These are phyloP conservation scores for Gymnopilus dilepis DNA, from an alignment of 768 basidiomycete genomes.

Conservation along the genomic window DNA sequence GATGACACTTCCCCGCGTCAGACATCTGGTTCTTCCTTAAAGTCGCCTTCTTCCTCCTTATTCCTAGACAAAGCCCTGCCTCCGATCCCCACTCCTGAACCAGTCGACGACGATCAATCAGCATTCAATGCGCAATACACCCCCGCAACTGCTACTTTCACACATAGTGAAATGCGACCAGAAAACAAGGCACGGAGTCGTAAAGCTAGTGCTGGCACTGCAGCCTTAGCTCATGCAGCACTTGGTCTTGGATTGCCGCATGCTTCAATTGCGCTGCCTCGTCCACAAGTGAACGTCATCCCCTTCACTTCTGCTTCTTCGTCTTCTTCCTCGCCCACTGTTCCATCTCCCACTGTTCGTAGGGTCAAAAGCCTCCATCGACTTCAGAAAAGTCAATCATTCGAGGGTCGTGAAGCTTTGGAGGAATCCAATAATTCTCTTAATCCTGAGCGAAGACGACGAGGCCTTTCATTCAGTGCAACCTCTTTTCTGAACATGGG, in stretches of 20 bases:
- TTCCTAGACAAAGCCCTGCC: conserved; percentile 57
- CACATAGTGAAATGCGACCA: conserved; percentile 6
- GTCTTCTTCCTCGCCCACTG: conserved; percentile 16
- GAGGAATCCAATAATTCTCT: conserved; percentile 22
- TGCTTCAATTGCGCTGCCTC: conserved; percentile 46
- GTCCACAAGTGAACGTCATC: conserved; percentile 54
- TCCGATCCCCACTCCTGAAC: conserved; percentile 45
- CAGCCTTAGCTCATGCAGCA: conserved; percentile 59
- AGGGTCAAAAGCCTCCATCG: conserved; percentile 60
- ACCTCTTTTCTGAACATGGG: conserved; percentile 43
- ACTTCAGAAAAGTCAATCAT: conserved; percentile 29
- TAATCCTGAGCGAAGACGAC: conserved; percentile 38
- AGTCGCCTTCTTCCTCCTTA: conserved; percentile 25
- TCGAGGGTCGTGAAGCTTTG: conserved; percentile 26
- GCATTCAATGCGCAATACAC: not conserved
- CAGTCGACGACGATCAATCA: conserved; percentile 6
- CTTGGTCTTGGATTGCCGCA: conserved; percentile 65
- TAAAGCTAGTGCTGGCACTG: conserved; percentile 24
- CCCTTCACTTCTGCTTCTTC: conserved; percentile 43
- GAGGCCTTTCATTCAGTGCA: conserved; percentile 65
- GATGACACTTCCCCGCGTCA: conserved; percentile 10
- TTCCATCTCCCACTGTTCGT: conserved; percentile 38
- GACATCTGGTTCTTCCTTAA: conserved; percentile 15
- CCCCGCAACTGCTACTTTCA: conserved; percentile 2
- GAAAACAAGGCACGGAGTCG: conserved; percentile 5